Base-by-base conservation (phyloP, 805 yeast species). In the Kodamaea fukazawae region DNA sequence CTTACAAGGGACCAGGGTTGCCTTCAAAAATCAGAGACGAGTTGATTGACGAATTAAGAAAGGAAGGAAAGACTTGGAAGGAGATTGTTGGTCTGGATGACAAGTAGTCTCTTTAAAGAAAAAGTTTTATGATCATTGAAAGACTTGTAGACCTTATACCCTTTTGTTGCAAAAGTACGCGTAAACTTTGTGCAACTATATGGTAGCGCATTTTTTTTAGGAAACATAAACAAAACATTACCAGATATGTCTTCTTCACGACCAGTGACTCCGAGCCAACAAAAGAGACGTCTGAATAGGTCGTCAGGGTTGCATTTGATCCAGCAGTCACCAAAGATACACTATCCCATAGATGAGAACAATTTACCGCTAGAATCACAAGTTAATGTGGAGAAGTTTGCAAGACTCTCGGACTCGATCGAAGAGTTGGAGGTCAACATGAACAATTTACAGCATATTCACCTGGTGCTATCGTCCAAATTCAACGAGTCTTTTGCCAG, bases 1-100 rank as follows among this genome's bases (percentile, higher is more conserved):
- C 95, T 0, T 91, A 87, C 70, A 80, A 79, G 56, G 98, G 98
- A 1, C 96, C 97, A 1, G 96, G 95, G 2, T 67, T 86, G 38
- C 85, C 73, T 2, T 65, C 65, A 11, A 66, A 66, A 42, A 63
- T 70, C 36, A 58, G 71, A 50, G 71, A 67, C 47, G 73, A 70
- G 43, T 55, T 70, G 44, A 57, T 59, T 1, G 51, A 22, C 5
- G 70, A 83, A 58, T 71, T 91, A 54, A 65, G 67, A 40, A 79
- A 74, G 50, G 90, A 83, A 55, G 91, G 88, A 6, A 81, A 81
- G 61, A 81, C 88, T 2, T 91, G 98, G 98, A 69, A 71, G 60
- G 78, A 87, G 58, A 81, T 88, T 36, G 70, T 86, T 29, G 91
- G 91, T 18, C 63, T 71, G 43, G 87, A 84, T 52, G 71, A 66